Evolutionary conservation across 495 filamentous ascomycete genomes (phyloP).

Genomic region (Hypoxylon subgilvum): DNA sequence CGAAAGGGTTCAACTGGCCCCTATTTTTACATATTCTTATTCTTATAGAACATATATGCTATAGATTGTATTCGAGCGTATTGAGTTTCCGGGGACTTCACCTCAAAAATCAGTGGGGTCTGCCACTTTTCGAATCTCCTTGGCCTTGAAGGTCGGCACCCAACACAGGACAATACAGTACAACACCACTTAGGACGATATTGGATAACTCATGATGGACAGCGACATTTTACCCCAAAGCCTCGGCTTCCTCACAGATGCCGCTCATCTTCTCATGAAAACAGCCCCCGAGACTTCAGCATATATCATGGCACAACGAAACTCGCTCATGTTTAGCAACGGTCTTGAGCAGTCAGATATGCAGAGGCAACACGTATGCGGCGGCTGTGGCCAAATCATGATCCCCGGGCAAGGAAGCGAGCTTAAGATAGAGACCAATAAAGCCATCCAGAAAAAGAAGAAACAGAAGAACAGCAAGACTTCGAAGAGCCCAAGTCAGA

Average conservation of each 20-base stretch:
- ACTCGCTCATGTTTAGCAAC: constrained; percentile 50
- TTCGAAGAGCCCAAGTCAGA: constrained; percentile 1
- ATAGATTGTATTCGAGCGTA: no score
- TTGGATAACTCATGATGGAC: constrained; percentile 40
- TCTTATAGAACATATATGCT: no score
- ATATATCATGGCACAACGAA: constrained; percentile 54
- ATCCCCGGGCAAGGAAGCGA: constrained; percentile 49
- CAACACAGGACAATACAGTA: background rate
- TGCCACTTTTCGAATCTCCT: no score
- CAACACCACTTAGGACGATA: no score
- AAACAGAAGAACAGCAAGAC: constrained; percentile 6
- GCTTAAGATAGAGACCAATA: constrained; percentile 45
- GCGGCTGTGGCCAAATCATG: constrained; percentile 60
- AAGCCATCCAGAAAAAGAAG: constrained; percentile 17
- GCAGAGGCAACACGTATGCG: constrained; percentile 55
- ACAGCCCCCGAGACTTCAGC: constrained; percentile 56
- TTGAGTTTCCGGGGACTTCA: no score
- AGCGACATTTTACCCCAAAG: constrained; percentile 37
- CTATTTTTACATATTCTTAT: no score
- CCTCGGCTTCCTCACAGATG: constrained; percentile 54
- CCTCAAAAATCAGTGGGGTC: no score
- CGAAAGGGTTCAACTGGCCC: no score
- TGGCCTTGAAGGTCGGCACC: no score
- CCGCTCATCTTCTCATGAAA: constrained; percentile 55
- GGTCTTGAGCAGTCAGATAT: constrained; percentile 49